phyloP scores from a whole-genome alignment of 2,329 filamentous ascomycete species.

The Fusarium incarnatum region DNA sequence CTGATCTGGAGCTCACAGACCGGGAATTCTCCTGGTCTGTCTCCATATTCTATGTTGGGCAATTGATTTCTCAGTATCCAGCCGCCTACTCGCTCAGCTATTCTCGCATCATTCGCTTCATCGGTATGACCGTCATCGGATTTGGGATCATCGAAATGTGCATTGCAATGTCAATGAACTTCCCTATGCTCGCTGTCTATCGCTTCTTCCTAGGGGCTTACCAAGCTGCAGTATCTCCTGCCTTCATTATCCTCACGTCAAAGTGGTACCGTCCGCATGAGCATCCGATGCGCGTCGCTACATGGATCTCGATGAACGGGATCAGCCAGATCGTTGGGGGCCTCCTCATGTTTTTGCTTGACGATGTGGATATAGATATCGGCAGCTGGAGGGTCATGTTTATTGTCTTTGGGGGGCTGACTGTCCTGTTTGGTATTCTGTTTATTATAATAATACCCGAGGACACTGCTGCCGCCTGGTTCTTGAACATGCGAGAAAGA shows the following conservation, averaged over 20 bases:
- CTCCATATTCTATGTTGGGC: conserved; percentile 37
- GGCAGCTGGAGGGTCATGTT: conserved; percentile 37
- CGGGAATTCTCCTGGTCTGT: conserved; percentile 30
- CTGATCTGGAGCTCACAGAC: conserved; percentile 21
- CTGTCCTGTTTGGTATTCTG: conserved; percentile 13
- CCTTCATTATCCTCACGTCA: conserved; percentile 50
- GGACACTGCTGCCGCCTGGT: conserved; percentile 33
- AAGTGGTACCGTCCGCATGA: conserved; percentile 49
- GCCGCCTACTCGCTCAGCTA: conserved; percentile 34
- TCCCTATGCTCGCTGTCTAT: conserved; percentile 39
- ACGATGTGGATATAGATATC: conserved; percentile 22
- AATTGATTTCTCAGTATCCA: conserved; percentile 32
- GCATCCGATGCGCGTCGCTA: conserved; percentile 47
- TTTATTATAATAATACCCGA: conserved; percentile 29
- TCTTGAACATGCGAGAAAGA: conserved; percentile 36
- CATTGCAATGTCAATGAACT: conserved; percentile 39
- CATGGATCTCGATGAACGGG: conserved; percentile 49
- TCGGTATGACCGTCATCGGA: conserved; percentile 42
- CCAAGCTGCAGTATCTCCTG: conserved; percentile 49
- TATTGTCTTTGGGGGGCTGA: conserved; percentile 35
- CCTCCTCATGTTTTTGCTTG: conserved; percentile 48
- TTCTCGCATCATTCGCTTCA: conserved; percentile 29
- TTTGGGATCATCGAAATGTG: conserved; percentile 47
- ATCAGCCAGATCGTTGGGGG: conserved; percentile 47
- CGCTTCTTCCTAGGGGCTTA: conserved; percentile 49